Base-by-base conservation (phyloP, 2,329 filamentous ascomycete genomes). In the Penicillium italicum region DNA sequence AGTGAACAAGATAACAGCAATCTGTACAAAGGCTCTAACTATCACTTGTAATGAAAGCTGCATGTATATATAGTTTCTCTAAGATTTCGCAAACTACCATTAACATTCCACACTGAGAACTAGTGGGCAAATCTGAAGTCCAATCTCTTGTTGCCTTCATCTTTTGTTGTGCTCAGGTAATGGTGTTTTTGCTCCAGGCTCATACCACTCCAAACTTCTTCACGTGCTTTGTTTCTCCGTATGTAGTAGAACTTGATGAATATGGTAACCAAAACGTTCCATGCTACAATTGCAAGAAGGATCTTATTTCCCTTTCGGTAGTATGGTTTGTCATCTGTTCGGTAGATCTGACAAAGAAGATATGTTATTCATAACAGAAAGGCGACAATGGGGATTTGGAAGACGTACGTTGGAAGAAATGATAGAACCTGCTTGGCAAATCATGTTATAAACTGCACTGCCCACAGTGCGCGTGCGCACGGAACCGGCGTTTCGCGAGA, bases 231-330 rank as follows among this genome's bases (percentile, higher is more conserved):
- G 63, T 84, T 84, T 28, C 16, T 40, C 34, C 30, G 80, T 62
- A 20, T 69, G 64, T 5, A 75, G 62, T 40, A 82, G 66, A 33
- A 72, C 76, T 55, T 77, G 68, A 16, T 80, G 72, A 62, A 82
- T 79, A 1, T 67, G 67, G 31, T 83, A 16, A 76, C 65, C 0
- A 77, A 70, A 11, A 84, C 63, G 0, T 76, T 69, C 3, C 82
- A 68, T 0, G 72, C 76, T 22, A 79, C 76, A 40, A 85, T 79
- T 0, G 77, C 74, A 4, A 85, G 74, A 41, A 82, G 73, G 9
- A 83, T 77, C 11, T 73, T 79, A 69, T 85, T 83, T 4, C 82
- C 82, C 12, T 61, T 72, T 60, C 81, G 79, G 66, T 82, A 84
- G 65, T 81, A 82, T 0, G 80, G 80, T 0, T 69, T 66, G 49